Base-by-base conservation (phyloP, 2,329 filamentous ascomycete genomes). In the Pyricularia pennisetigena region DNA sequence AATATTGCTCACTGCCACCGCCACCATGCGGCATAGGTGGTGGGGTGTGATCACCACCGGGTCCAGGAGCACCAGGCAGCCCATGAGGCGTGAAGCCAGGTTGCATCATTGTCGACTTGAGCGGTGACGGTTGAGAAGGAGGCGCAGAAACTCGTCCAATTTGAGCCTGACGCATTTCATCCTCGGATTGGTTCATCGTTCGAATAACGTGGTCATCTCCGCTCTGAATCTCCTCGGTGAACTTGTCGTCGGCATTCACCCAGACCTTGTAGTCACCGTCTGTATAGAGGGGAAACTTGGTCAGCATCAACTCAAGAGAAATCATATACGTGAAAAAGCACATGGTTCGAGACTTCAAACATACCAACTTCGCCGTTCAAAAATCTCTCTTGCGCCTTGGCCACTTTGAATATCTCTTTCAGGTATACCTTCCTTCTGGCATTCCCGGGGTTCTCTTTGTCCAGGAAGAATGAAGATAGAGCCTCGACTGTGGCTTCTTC, bases 331-430 rank as follows among this genome's bases (percentile, higher is more conserved):
- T 29, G 28, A 65, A 5, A 23, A 2, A 32, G 30, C 14, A 26
- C 10, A 54, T 14, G 26, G 20, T 49, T 49, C 16, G 6, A 4
- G 9, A 4, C 16, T n/a, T 49, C 41, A 49, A 12, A 49, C 81
- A 71, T 75, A 88, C 87, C 86, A 66, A 88, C 84, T 72, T 87
- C 85, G 29, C 81, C 82, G 62, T 83, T 82, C 71, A 79, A 83
- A 72, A 77, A 88, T 4, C 83, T 79, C 73, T 88, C 86, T 70
- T 90, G 84, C 32, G 79, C 76, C 68, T 77, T 81, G 0, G 87
- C 87, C 32, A 90, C 82, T 70, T 83, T 85, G 78, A 90, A 89
- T 9, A 89, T 84, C 72, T 89, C 86, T 67, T 81, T 83, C 9
- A 90, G 73, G 65, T 82, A 86, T 0, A 81, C 79, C 68, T 80